Evolutionary conservation across 352 stramenopile genomes (phyloP), one percentile per base, ranked within the genome.

Genomic region (Phytophthora gonapodyides): DNA sequence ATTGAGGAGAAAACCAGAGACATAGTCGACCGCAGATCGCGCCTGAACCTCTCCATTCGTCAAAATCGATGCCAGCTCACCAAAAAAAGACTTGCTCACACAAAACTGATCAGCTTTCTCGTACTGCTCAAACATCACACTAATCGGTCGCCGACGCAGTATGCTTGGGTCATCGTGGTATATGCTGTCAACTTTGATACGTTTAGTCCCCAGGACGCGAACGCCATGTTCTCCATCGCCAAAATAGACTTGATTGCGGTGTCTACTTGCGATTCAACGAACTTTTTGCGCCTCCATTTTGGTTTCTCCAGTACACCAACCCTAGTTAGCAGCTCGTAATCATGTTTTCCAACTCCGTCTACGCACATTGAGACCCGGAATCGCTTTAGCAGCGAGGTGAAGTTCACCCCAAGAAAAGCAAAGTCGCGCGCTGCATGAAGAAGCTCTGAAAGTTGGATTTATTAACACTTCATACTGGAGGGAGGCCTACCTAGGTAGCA

Each of bases 101-200:
- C 17, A 10, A 34, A 17, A 43, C 5, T n/a, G n/a, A n/a, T n/a
- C n/a, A n/a, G n/a, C n/a, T 19, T 40, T 51, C n/a, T 27, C 4
- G 15, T 61, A 48, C 7, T 21, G 13, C 12, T 61, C 42, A n/a
- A 41, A 61, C 33, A 53, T 61, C 33, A 53, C 1, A 40, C 53
- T 61, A 33, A 53, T 47, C 6, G 43, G n/a, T 10, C 16, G 12
- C 7, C 33, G 43, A 3, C 53, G 53, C 10, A 41, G 21, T 11
- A 61, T 61, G 7, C 1, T 21, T 8, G 53, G 43, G 9, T 53
- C 41, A 19, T 61, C 42, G 13, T 41, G 15, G 5, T 35, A 16
- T 1, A n/a, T 24, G 21, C 42, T 12, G 16, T 45, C 40, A 45
- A 45, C 40, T 27, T 54, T 44, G 12, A 54, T 54, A 2, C 47